phyloP scores from a whole-genome alignment of 1,139 yeast genomes.

The Geotrichum europaeum region DNA sequence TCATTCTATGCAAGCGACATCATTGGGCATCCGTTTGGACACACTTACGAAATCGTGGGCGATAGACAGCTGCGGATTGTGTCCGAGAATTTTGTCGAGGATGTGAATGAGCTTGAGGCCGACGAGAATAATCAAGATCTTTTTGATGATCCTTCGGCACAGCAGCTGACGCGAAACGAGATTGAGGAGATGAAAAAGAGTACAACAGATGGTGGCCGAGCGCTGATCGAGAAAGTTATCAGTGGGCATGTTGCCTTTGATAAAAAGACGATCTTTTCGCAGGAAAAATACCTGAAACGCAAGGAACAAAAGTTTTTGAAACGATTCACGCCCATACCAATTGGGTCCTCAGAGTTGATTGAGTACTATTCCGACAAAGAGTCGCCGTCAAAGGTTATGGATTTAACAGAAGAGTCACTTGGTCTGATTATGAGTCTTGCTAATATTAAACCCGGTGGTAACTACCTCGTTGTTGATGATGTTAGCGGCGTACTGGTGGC shows the following conservation, averaged over 20 bases:
- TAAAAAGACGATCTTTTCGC: conserved; percentile 82
- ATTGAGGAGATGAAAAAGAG: conserved; percentile 67
- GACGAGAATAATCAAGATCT: conserved; percentile 60
- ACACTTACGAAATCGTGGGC: conserved; percentile 75
- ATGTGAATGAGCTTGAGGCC: conserved; percentile 17
- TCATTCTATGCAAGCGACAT: conserved; percentile 67
- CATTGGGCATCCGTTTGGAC: conserved; percentile 79
- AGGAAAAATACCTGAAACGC: conserved; percentile 83
- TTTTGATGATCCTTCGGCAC: conserved; percentile 71
- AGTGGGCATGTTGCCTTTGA: conserved; percentile 82
- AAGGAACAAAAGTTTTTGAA: conserved; percentile 88
- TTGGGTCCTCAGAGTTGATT: conserved; percentile 68
- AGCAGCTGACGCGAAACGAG: conserved; percentile 65
- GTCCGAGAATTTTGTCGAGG: conserved; percentile 26
- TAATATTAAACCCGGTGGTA: conserved; percentile 84
- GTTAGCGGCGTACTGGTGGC: conserved; percentile 81
- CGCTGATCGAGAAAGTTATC: conserved; percentile 73
- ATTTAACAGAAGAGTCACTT: conserved; percentile 70
- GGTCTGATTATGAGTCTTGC: conserved; percentile 72
- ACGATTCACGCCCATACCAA: conserved; percentile 72
- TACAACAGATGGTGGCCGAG: conserved; percentile 47
- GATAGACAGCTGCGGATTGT: conserved; percentile 23
- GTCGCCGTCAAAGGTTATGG: conserved; percentile 14
- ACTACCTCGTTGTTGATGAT: conserved; percentile 81
- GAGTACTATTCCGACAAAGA: conserved; percentile 74